A percentile compares a stretch with the other conserved stretches of the same genome.
These are phyloP conservation scores for Cryomyces antarcticus DNA, from an alignment of 495 filamentous ascomycete species.

Conservation along the genomic window DNA sequence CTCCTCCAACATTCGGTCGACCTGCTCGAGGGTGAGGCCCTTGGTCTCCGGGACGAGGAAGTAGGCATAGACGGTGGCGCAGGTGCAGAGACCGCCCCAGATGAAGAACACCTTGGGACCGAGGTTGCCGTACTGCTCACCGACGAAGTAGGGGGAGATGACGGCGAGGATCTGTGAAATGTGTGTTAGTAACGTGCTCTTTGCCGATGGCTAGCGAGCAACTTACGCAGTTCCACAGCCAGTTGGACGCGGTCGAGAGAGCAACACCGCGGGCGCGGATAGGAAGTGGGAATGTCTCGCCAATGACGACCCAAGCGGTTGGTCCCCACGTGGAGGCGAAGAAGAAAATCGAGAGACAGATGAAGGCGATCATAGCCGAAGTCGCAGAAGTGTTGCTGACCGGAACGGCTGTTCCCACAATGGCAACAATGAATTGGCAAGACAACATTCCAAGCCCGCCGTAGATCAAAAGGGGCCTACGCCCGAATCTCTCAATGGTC, in stretches of 20 bases:
- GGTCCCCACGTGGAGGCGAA: conserved; percentile 26
- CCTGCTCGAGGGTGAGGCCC: conserved; percentile 63
- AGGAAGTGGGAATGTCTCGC: conserved; percentile 71
- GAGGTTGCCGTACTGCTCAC: conserved; percentile 16
- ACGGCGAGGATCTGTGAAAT: conserved; percentile 32
- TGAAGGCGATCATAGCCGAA: conserved; percentile 21
- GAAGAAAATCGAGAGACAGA: conserved; percentile 34
- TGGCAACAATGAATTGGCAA: conserved; percentile 72
- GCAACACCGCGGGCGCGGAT: conserved; percentile 67
- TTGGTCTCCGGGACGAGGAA: conserved; percentile 22
- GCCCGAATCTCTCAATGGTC: conserved; percentile 61
- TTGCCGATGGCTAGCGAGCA: background rate
- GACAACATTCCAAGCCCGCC: conserved; percentile 65
- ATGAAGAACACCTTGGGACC: conserved; percentile 21
- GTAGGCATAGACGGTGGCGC: conserved; percentile 20
- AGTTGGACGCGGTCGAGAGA: conserved; percentile 70
- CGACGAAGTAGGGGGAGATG: conserved; percentile 48
- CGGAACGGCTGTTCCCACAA: conserved; percentile 26
- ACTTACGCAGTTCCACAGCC: conserved; percentile 47
- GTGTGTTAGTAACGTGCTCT: background rate
- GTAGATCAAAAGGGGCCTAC: conserved; percentile 58
- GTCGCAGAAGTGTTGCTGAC: conserved; percentile 10
- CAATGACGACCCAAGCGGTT: conserved; percentile 63
- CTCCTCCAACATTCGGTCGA: conserved; percentile 81
- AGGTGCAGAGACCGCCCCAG: conserved; percentile 7